These are phyloP conservation scores for Colletotrichum brevisporum DNA, from an alignment of 2,329 filamentous ascomycete genomes.

Conservation along the genomic window DNA sequence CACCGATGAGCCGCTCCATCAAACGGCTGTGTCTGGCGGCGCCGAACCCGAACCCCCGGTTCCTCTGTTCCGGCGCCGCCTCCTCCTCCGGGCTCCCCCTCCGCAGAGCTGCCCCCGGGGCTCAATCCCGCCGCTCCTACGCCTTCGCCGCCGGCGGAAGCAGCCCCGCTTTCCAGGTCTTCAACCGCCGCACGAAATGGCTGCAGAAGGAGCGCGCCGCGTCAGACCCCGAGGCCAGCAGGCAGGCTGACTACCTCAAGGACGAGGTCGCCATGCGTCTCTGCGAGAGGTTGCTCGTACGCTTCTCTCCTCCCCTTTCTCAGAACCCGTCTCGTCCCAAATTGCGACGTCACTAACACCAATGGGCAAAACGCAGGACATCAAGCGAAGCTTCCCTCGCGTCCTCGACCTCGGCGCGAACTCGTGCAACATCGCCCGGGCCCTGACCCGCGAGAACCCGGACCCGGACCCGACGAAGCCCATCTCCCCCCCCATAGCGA, in stretches of 20 bases:
- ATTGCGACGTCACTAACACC: not conserved
- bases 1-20: constrained; percentile 37
- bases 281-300: constrained; percentile 86
- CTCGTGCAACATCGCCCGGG: constrained; percentile 92
- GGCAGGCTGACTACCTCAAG: constrained; percentile 91
- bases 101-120: not conserved
- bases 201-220: constrained; percentile 92
- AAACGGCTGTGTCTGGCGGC: constrained; percentile 33
- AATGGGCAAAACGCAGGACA: constrained; percentile 73
- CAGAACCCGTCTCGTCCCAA: not conserved
- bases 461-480: constrained; percentile 71
- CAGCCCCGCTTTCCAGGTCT: constrained; percentile 86
- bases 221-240: constrained; percentile 75
- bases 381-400: constrained; percentile 87
- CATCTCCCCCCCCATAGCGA: constrained; percentile 75
- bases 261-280: constrained; percentile 90
- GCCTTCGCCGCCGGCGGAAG: constrained; percentile 85
- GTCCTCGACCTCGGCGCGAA: constrained; percentile 96
- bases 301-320: constrained; percentile 21
- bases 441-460: constrained; percentile 79
- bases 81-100: constrained; percentile 12
- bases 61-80: constrained; percentile 21
- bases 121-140: constrained; percentile 68
- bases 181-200: constrained; percentile 90
- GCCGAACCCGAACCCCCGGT: constrained; percentile 13